Percentiles rank a stretch among this genome's conserved stretches.
These are phyloP conservation scores for Leucosporidium scottii DNA, from an alignment of 768 basidiomycete species.

Conservation along the genomic window DNA sequence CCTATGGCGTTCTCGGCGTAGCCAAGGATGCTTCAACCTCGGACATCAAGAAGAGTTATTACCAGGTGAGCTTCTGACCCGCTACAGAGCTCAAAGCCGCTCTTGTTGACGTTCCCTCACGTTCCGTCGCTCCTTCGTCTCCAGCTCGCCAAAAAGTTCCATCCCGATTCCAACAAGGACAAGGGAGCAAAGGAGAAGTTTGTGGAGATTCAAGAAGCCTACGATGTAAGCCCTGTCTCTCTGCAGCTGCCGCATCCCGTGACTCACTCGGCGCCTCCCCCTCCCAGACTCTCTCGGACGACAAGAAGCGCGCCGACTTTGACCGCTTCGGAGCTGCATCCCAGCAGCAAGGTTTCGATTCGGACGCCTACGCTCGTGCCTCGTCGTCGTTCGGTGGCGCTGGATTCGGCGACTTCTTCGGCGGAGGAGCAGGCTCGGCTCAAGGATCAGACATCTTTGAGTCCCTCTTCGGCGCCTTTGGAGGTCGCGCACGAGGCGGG, in stretches of 20 bases:
- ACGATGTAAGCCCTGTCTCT: slow-evolving; percentile 62
- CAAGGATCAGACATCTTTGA: slow-evolving; percentile 51
- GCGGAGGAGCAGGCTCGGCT: slow-evolving; percentile 42
- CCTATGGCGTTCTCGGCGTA: slow-evolving; percentile 86
- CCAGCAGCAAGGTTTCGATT: slow-evolving; percentile 88
- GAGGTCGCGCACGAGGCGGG: slow-evolving; percentile 47
- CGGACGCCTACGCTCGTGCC: slow-evolving; percentile 60
- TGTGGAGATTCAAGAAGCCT: slow-evolving; percentile 92
- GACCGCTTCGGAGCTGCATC: slow-evolving; percentile 90
- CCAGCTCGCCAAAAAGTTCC: slow-evolving; percentile 96
- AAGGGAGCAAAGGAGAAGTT: slow-evolving; percentile 85
- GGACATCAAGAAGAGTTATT: slow-evolving; percentile 97
- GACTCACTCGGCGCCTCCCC: slow-evolving; percentile 7
- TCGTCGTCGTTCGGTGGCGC: slow-evolving; percentile 50
- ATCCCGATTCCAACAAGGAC: slow-evolving; percentile 95
- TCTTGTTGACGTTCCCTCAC: neutral
- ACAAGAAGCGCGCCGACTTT: slow-evolving; percentile 80
- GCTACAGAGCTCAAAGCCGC: neutral
- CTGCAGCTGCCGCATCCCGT: slow-evolving; percentile 6
- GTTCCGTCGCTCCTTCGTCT: slow-evolving; percentile 8
- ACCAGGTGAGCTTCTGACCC: slow-evolving; percentile 57
- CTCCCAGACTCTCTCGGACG: slow-evolving; percentile 78
- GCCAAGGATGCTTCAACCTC: slow-evolving; percentile 68
- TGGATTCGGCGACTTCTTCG: slow-evolving; percentile 64
- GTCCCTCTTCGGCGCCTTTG: slow-evolving; percentile 60